Base-by-base conservation (phyloP, 2,329 filamentous ascomycete species). In the Exophiala viscosa region DNA sequence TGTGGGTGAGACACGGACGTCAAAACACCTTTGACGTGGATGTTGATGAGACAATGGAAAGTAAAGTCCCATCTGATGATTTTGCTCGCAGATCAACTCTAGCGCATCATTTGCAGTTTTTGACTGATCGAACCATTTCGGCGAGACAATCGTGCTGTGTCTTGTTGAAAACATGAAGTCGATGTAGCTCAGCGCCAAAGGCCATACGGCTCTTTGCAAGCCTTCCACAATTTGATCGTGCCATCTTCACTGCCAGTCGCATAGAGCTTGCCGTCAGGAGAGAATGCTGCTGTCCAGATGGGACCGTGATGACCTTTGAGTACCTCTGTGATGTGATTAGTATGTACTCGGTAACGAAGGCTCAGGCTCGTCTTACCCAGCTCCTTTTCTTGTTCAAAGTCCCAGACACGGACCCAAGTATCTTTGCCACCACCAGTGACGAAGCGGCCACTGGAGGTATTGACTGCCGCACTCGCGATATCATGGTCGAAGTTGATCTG, bases 221-320 rank as follows among this genome's bases (percentile, higher is more conserved):
- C 83, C 68, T 87, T 87, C 84, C 84, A 87, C 61, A 99, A 77
- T 74, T 99, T 99, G 70, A 99, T 95, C 0, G 93, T 99, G 36
- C 93, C 93, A 65, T 99, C 93, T 68, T 99, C 93, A 44, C 91
- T 96, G 28, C 89, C 93, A 1, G 93, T 99, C 1, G 91, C 93
- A 67, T 97, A 99, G 6, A 99, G 76, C 68, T 95, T 96, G 42
- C 91, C 91, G 66, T 99, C 93, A 0, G 93, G 93, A 0, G 91
- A 93, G 71, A 96, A 99, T 51, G 87, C 86, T 54, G 95, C 85
- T 5, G 90, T 96, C 93, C 93, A 99, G 57, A 99, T 93, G 1
- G 92, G 92, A 1, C 93, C 93, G 66, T 99, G 93, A 63, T 99
- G 93, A 18, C 93, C 93, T 72, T 96, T 96, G 74, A 95, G 89